Evolutionary conservation across 306 rosid genomes (phyloP), one percentile per base, ranked within the genome.

Genomic region (Cicer cuneatum): DNA sequence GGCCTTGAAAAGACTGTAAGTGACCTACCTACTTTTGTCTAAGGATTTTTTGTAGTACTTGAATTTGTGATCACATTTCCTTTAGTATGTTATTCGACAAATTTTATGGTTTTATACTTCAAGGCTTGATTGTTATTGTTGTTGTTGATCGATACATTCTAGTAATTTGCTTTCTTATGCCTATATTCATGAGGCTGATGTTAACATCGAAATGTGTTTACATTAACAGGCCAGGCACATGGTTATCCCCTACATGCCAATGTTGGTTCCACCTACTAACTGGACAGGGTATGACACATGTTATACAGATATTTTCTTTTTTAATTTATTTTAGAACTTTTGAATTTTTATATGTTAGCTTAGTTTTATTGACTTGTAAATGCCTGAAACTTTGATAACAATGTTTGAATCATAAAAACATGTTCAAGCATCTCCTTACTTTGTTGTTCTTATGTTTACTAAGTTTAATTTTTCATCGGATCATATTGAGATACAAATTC

Each of bases 161-260:
- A 38, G 54, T 33, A 18, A 63, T 51, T 70, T 74, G 16, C 12
- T 77, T 73, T 63, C 38, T 21, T 57, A n/a, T 57, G 71, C 60
- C 7, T 80, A n/a, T 43, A 38, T 75, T 71, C 46, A 35, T 41
- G 78, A 61, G 74, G 57, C 7, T 59, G 71, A 73, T 73, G 71
- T 73, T 71, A 37, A 42, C 69, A 18, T 72, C 16, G 46, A 57
- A 46, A 13, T 80, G 60, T 81, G 73, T 63, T 83, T 76, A 37
- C 62, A 38, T 40, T 70, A 66, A 79, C 95, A 94, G 99, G 99
- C 99, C 73, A 86, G 92, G 79, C 97, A 94, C 90, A 90, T 90
- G 90, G 95, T 94, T 85, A 90, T 94, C 77, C 98, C 97, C 38
- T 92, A 94, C 80, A 92, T 92, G 99, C 99, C 99, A 62, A 92